phyloP scores from a whole-genome alignment of 1,139 yeast genomes.

The Pichia sp. region DNA sequence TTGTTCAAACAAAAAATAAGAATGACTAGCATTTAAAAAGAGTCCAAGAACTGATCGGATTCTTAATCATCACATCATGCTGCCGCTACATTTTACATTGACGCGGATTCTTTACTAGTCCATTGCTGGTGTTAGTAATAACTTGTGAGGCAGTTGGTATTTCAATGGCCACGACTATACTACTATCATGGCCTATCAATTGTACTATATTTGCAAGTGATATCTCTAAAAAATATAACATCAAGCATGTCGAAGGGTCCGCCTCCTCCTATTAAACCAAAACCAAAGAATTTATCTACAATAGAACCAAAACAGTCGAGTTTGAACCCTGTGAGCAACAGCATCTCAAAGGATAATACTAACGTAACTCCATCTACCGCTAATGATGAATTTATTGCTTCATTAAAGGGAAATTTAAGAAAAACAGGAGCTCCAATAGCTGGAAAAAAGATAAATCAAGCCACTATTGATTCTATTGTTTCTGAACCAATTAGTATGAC shows the following conservation, averaged over 20 bases:
- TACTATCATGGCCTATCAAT: too few species aligned
- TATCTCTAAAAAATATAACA: neutral
- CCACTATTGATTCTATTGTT: conserved; percentile 3
- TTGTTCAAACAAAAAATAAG: too few species aligned
- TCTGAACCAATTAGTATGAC: conserved; percentile 10
- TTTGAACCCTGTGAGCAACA: neutral
- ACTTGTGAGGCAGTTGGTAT: too few species aligned
- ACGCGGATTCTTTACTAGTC: too few species aligned
- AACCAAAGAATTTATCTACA: conserved; percentile 28
- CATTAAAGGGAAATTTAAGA: conserved; percentile 8
- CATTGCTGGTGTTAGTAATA: too few species aligned
- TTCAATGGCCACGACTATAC: too few species aligned
- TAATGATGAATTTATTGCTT: conserved; percentile 4
- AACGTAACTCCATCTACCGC: neutral
- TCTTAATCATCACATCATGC: too few species aligned
- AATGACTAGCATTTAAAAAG: too few species aligned
- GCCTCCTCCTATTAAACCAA: conserved; percentile 22
- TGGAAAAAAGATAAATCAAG: too few species aligned
- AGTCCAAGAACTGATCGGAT: too few species aligned
- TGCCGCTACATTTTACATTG: too few species aligned
- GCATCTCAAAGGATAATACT: neutral
- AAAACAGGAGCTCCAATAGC: conserved; percentile 1
- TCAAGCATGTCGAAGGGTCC: conserved; percentile 15
- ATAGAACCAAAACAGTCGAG: conserved; percentile 25
- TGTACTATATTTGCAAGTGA: too few species aligned